A percentile compares a stretch with the other conserved stretches of the same genome.
These are phyloP conservation scores for Leishmania aethiopica DNA, from an alignment of 208 protist species.

Conservation along the genomic window DNA sequence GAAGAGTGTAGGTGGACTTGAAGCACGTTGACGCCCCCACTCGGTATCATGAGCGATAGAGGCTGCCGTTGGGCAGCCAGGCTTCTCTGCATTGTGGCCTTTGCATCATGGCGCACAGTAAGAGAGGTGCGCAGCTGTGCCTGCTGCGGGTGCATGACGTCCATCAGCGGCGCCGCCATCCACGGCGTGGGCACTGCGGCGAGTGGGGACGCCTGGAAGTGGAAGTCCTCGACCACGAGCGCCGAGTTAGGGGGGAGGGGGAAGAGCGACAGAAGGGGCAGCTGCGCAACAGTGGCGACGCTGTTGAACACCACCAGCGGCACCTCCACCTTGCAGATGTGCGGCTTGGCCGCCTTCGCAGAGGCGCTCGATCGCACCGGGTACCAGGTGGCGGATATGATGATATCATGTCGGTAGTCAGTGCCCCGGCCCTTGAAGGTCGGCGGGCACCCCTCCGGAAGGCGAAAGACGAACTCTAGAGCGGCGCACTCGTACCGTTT, in stretches of 20 bases:
- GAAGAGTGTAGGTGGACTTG: constrained; percentile 39
- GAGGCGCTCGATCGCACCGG: constrained; percentile 1
- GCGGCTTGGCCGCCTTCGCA: neutral
- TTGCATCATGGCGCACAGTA: constrained; percentile 17
- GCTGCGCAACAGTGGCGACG: constrained; percentile 18
- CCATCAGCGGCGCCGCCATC: constrained; percentile 34
- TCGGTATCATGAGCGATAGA: constrained; percentile 33
- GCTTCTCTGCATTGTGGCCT: constrained; percentile 15
- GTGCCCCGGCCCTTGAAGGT: constrained; percentile 45
- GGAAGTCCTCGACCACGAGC: constrained; percentile 36
- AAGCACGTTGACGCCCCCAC: constrained; percentile 24
- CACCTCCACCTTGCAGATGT: constrained; percentile 6
- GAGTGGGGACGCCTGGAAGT: constrained; percentile 28
- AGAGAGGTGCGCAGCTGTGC: constrained; percentile 32
- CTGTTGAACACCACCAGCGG: constrained; percentile 32
- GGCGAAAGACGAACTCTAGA: constrained; percentile 39
- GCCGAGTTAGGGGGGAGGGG: constrained; percentile 21
- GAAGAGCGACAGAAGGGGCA: constrained; percentile 41
- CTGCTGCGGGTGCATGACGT: constrained; percentile 28
- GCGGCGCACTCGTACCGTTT: constrained; percentile 25
- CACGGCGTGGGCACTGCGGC: constrained; percentile 36
- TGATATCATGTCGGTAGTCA: constrained; percentile 23
- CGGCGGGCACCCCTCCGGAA: constrained; percentile 56
- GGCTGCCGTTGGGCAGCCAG: constrained; percentile 32
- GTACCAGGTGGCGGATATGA: constrained; percentile 24